Percentiles rank a stretch among this genome's conserved stretches.
These are phyloP conservation scores for Gaeumannomyces sp. DNA, from an alignment of 2,329 filamentous ascomycete species.

Conservation along the genomic window DNA sequence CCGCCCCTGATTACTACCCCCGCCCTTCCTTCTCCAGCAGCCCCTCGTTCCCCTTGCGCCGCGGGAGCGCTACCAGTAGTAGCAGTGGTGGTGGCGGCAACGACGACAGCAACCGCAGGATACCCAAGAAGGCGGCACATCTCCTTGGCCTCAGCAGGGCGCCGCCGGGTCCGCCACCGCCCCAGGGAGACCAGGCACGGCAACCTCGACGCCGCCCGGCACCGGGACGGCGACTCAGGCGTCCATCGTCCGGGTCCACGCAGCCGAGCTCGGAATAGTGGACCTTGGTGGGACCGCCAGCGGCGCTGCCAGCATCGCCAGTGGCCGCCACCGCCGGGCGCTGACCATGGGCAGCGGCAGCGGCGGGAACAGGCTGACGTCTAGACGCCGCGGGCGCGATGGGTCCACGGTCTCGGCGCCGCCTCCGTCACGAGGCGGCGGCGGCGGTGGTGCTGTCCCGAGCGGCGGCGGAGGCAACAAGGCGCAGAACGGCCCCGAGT, in stretches of 20 bases:
- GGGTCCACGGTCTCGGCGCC: conserved; percentile 2
- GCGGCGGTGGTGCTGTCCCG: too few species aligned
- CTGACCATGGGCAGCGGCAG: neutral
- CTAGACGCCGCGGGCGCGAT: neutral
- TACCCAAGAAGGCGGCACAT: conserved; percentile 47
- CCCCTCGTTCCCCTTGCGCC: neutral
- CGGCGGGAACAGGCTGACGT: neutral
- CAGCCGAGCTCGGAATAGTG: conserved; percentile 4
- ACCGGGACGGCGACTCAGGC: conserved; percentile 5
- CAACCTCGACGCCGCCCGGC: conserved; percentile 12
- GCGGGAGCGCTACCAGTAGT: neutral
- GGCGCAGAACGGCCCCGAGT: neutral
- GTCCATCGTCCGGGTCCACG: conserved; percentile 2
- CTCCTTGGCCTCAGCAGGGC: conserved; percentile 36
- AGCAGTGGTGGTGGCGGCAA: conserved; percentile 13
- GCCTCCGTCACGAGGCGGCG: neutral
- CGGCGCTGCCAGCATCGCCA: neutral
- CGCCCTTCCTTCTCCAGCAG: neutral
- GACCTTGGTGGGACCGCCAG: conserved; percentile 1
- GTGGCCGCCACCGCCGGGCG: conserved; percentile 1
- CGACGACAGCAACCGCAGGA: conserved; percentile 23
- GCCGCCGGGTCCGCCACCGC: conserved; percentile 11
- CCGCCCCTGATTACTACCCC: conserved; percentile 9
- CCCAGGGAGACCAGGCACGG: conserved; percentile 11
- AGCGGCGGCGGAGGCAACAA: neutral